Evolutionary conservation across 2,329 filamentous ascomycete species (phyloP), one percentile per base, ranked within the genome.

Genomic region (Cordyceps javanica): DNA sequence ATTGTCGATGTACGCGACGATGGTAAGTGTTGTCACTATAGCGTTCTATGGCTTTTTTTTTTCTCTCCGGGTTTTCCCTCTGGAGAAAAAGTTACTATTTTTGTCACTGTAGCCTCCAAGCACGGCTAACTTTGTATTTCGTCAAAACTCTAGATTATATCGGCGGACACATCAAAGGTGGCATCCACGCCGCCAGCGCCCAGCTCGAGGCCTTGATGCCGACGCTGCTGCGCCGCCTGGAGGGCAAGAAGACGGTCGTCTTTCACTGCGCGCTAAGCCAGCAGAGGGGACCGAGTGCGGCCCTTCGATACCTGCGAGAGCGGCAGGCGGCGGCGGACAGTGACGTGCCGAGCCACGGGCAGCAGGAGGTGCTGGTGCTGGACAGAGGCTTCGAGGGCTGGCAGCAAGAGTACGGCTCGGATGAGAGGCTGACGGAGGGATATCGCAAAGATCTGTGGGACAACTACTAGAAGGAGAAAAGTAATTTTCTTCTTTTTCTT

Each of bases 251-350:
- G 57, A 87, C 82, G 11, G 91, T 99, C 14, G 83, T 99, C 1
- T 99, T 99, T 72, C 94, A 99, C 75, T 99, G 94, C 73, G 89
- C 90, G 19, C 77, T 97, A 57, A 93, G 88, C 64, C 94, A 97
- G 76, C 89, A 96, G 74, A 81, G 94, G 1, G 94, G 94, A 0
- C 94, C 94, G 0, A 82, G 82, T 52, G 91, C 93, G 3, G 94
- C 94, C 3, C 74, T 96, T 64, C 80, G 81, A 66, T 97, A 97
- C 71, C 64, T 92, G 60, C 77, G 88, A 36, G 88, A 91, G 74
- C 78, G 85, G 48, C 84, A 88, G 63, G 75, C 80, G 14, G 60
- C 76, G 21, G 59, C 77, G 19, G 44, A 50, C 19, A 14, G 25
- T 14, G 68, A 60, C 58, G 58, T 59, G 19, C 62, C 69, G 56